These are phyloP conservation scores for Coemansia sp. DNA, from an alignment of 192 early-diverging fungal genomes.

Conservation along the genomic window DNA sequence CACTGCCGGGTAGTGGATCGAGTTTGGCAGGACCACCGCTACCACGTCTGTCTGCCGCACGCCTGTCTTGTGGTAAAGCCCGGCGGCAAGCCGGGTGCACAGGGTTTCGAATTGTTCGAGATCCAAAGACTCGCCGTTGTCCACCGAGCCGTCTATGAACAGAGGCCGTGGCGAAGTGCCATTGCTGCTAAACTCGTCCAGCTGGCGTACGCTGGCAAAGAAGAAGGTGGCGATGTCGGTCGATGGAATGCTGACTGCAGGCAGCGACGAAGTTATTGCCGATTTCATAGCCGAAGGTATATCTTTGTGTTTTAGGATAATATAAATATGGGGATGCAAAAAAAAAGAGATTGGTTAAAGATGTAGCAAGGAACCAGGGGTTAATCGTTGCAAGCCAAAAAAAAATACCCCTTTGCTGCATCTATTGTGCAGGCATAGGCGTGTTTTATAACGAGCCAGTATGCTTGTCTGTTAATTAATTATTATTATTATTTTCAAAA, in stretches of 20 bases:
- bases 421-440: no score
- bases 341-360: neutral
- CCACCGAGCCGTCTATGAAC: conserved; percentile 15
- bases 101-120: conserved; percentile 21
- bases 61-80: conserved; percentile 48
- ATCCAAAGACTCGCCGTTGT: conserved; percentile 5
- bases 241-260: conserved; percentile 8
- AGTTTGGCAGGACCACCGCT: conserved; percentile 72
- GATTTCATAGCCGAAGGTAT: neutral
- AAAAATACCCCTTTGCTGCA: no score
- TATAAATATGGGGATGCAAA: neutral
- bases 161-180: conserved; percentile 14
- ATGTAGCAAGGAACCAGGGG: neutral
- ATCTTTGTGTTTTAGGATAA: neutral
- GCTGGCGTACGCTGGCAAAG: conserved; percentile 2
- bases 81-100: conserved; percentile 18
- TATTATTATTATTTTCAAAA: no score
- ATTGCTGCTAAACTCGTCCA: neutral
- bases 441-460: no score
- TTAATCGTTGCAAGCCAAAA: no score
- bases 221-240: conserved; percentile 3
- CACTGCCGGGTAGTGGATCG: conserved; percentile 64
- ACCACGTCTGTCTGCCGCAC: conserved; percentile 71
- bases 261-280: conserved; percentile 1
- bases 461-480: no score